phyloP scores from a whole-genome alignment of 345 rosid species.

The Crucihimalaya himalaica region DNA sequence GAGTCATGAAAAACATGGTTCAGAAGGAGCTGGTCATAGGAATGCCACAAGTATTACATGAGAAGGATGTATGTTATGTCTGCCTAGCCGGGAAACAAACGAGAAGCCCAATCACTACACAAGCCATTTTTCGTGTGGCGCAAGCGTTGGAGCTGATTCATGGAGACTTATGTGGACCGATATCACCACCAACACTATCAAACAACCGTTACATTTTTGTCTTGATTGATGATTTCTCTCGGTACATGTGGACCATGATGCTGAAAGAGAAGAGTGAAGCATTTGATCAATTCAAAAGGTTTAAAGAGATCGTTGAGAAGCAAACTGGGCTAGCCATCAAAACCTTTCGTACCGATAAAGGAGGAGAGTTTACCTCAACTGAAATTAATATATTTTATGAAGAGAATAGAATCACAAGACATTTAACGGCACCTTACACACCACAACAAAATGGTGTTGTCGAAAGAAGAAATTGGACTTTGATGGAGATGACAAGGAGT shows the following conservation, averaged over 20 bases:
- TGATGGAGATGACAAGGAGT: constrained; percentile 18
- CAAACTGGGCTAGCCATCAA: background rate
- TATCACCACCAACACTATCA: background rate
- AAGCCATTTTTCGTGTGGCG: background rate
- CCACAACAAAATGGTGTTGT: constrained; percentile 1
- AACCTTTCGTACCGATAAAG: background rate
- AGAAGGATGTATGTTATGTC: background rate
- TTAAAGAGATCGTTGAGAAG: background rate
- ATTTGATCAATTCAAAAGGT: background rate
- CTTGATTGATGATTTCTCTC: background rate
- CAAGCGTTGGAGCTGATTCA: background rate
- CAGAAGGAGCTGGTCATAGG: background rate
- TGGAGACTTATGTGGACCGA: background rate
- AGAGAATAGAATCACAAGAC: background rate
- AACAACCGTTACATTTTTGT: background rate
- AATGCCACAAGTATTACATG: background rate
- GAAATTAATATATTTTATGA: background rate
- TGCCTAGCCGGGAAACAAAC: background rate
- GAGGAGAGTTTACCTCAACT: background rate
- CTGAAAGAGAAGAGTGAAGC: background rate
- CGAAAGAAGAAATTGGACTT: background rate
- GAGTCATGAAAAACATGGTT: background rate
- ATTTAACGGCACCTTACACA: background rate
- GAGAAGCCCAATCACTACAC: accelerated
- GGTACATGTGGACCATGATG: background rate